phyloP scores from a whole-genome alignment of 768 basidiomycete species.

The Cystofilobasidium bisporidii region DNA sequence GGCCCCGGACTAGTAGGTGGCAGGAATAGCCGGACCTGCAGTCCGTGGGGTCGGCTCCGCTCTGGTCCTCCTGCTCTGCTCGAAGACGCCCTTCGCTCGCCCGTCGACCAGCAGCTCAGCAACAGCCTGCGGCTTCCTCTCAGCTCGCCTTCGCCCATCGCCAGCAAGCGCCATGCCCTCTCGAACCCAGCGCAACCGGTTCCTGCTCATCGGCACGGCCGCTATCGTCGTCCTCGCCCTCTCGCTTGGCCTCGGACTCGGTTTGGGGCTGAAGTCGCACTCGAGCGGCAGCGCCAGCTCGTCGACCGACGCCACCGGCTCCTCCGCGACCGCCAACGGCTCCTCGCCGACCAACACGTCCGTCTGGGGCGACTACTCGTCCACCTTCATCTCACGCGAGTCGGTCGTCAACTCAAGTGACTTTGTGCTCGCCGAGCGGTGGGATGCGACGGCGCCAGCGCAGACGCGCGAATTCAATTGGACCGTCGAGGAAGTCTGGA shows the following conservation, averaged over 20 bases:
- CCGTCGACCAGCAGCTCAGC: too few relatives aligned
- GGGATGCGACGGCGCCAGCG: not conserved
- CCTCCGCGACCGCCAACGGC: too few relatives aligned
- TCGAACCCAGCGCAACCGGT: not conserved
- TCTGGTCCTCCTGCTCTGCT: too few relatives aligned
- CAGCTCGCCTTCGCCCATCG: too few relatives aligned
- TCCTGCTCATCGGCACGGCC: not conserved
- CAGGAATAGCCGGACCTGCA: too few relatives aligned
- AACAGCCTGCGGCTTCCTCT: too few relatives aligned
- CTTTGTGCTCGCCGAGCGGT: not conserved
- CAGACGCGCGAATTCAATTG: slow-evolving; percentile 20
- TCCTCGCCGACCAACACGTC: not conserved
- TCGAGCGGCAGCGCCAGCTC: not conserved
- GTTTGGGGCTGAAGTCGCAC: slow-evolving; percentile 24
- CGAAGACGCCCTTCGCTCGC: too few relatives aligned
- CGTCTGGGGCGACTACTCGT: not conserved
- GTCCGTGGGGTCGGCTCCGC: too few relatives aligned
- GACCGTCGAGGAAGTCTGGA: slow-evolving; percentile 16
- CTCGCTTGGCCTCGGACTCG: slow-evolving; percentile 29
- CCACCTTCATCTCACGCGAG: not conserved
- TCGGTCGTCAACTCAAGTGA: not conserved
- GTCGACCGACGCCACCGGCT: not conserved
- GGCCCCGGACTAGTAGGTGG: too few relatives aligned
- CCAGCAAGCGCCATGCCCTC: not conserved
- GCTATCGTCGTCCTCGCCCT: slow-evolving; percentile 26